Percentiles rank a stretch among this genome's conserved stretches.
Evolutionary conservation across 345 rosid genomes (phyloP).

Genomic region (Geranium brycei): DNA sequence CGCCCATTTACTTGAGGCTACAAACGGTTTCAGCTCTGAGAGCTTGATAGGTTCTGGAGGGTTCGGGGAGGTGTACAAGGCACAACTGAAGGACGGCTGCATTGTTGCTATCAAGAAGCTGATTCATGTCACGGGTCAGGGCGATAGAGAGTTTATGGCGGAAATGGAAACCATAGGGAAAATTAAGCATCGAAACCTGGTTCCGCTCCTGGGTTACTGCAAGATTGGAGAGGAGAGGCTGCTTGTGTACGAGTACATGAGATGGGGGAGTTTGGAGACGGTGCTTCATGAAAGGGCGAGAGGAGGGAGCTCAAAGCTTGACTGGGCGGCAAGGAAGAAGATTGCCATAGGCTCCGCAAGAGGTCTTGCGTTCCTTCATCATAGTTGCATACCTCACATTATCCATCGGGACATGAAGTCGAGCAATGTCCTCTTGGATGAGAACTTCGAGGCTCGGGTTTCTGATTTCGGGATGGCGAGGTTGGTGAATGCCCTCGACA

Average conservation of each 20-base stretch:
- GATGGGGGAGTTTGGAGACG: conserved; percentile 89
- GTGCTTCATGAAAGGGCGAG: conserved; percentile 65
- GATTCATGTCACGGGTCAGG: conserved; percentile 77
- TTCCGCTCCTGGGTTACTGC: conserved; percentile 85
- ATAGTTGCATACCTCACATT: conserved; percentile 95
- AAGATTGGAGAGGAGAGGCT: conserved; percentile 94
- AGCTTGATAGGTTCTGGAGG: conserved; percentile 89
- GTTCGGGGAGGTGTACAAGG: conserved; percentile 96
- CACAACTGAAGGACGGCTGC: conserved; percentile 59
- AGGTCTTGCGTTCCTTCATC: conserved; percentile 95
- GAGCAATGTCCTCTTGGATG: conserved; percentile 85
- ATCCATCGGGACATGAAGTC: conserved; percentile 98
- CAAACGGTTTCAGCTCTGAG: conserved; percentile 85
- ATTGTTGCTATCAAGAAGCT: conserved; percentile 88
- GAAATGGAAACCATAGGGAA: conserved; percentile 99
- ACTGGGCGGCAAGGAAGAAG: conserved; percentile 80
- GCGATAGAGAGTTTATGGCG: conserved; percentile 97
- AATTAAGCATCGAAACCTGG: conserved; percentile 91
- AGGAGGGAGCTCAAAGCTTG: conserved; percentile 41
- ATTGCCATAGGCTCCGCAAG: conserved; percentile 86
- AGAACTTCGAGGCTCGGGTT: conserved; percentile 82
- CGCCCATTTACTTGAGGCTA: conserved; percentile 83
- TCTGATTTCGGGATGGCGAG: conserved; percentile 98
- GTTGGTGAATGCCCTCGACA: conserved; percentile 76
- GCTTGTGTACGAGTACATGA: conserved; percentile 95